Conservation (phyloP, 2,329 filamentous ascomycete genomes). For the Penicillium sp. region DNA sequence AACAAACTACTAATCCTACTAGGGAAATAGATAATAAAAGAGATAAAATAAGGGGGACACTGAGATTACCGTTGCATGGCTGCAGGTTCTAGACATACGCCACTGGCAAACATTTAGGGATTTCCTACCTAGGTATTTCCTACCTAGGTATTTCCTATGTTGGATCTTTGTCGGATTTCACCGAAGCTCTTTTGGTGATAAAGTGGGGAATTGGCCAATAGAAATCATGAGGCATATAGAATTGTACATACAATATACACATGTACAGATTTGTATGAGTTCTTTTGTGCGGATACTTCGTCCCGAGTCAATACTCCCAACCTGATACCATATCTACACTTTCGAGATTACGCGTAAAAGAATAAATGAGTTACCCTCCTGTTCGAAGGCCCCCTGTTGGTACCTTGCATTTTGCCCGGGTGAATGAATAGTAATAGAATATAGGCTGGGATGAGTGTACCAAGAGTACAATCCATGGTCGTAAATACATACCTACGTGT, state of each 20-base stretch:
- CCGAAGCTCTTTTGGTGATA: background rate
- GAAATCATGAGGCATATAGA: background rate
- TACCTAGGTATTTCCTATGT: background rate
- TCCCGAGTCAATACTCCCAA: background rate
- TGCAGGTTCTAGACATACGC: conserved; percentile 8
- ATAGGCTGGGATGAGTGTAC: background rate
- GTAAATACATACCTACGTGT: background rate
- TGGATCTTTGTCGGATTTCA: background rate
- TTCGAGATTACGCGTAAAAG: background rate
- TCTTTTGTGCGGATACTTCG: background rate
- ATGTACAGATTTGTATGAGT: background rate
- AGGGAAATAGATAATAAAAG: background rate
- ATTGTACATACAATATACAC: too few species aligned
- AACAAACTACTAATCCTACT: background rate
- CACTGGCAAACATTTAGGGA: conserved; percentile 4
- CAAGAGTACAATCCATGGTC: background rate
- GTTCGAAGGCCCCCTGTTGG: background rate
- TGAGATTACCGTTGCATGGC: conserved; percentile 3
- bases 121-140: too few species aligned
- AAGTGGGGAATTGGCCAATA: background rate
- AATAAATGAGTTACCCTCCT: background rate
- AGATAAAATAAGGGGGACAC: background rate
- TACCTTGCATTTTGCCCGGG: conserved; percentile 1
- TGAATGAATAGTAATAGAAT: background rate
- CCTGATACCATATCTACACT: background rate